Base-by-base conservation (phyloP, 352 stramenopile genomes). In the Phytophthora syringae region DNA sequence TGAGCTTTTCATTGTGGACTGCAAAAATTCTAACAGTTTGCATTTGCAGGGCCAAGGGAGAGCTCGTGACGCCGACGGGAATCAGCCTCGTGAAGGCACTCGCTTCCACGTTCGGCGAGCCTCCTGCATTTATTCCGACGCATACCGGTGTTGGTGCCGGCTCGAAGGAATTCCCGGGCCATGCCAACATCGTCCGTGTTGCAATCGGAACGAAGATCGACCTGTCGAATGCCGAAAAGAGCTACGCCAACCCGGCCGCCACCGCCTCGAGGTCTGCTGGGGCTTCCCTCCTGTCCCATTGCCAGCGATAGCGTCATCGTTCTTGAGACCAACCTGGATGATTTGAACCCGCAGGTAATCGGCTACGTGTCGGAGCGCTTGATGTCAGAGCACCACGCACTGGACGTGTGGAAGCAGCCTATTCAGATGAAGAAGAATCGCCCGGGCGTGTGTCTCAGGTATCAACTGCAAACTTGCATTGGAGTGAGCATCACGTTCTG, bases 21-120 rank as follows among this genome's bases (percentile, higher is more conserved):
- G 18, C 18, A 45, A 0, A 16, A 25, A 5, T 4, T 45, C 5
- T 15, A 13, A 28, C 1, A 25, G 25, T 12, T 52, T 56, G 7
- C 64, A 7, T 30, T 43, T 67, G 4, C 39, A 92, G 83, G 24
- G 87, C 85, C 0, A 87, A 69, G 32, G 96, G 94, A 15, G 95
- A 99, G 63, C 84, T 99, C 25, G 96, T 99, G 20, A 99, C 97
- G 7, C 97, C 97, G 0, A 99, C 97, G 16, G 97, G 93, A 5
- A 97, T 97, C 22, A 97, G 95, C 49, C 83, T 99, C 20, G 78
- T 99, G 25, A 94, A 97, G 64, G 90, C 90, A 7, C 74, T 99
- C 54, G 64, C 77, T 9, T 81, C 64, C 2, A 79, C 79, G 11
- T 95, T 92, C 63, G 80, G 85, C 3, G 82, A 93, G 67, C 87